phyloP scores from a whole-genome alignment of 164 flowering plant species.

The Vitis rotundifolia region DNA sequence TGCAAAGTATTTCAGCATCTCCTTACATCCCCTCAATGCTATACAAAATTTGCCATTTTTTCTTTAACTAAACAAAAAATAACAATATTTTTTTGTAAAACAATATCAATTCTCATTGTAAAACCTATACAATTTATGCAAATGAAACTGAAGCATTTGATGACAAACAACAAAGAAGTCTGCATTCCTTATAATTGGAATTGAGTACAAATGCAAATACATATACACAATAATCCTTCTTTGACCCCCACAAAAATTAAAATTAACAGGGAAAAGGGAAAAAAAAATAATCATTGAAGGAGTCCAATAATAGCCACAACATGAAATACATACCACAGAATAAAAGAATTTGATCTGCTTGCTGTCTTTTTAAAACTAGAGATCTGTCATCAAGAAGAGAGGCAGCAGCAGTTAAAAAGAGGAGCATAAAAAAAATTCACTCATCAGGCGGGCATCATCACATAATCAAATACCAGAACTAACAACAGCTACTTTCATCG shows the following conservation, averaged over 20 bases:
- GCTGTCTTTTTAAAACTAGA: slow-evolving; percentile 23
- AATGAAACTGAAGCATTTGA: background rate
- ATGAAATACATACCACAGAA: slow-evolving; percentile 30
- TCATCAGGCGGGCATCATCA: slow-evolving; percentile 32
- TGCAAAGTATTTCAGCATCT: too few species aligned
- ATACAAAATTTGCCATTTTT: too few species aligned
- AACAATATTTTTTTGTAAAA: background rate
- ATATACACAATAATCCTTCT: slow-evolving; percentile 25
- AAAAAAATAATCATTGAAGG: background rate
- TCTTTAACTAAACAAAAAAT: background rate
- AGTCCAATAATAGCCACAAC: slow-evolving; percentile 5
- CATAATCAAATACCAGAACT: slow-evolving; percentile 15
- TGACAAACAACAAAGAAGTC: slow-evolving; percentile 15
- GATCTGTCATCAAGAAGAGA: slow-evolving; percentile 19
- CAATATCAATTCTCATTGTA: too few species aligned
- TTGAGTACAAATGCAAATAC: slow-evolving; percentile 22
- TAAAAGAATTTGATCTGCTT: slow-evolving; percentile 49
- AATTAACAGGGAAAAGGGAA: background rate
- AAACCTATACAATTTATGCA: too few species aligned
- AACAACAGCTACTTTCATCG: slow-evolving; percentile 22
- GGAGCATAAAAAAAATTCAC: slow-evolving; percentile 21
- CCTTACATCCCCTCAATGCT: too few species aligned
- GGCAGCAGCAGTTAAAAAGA: slow-evolving; percentile 27
- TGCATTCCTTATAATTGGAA: slow-evolving; percentile 13
- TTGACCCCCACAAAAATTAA: too few species aligned